phyloP scores from a whole-genome alignment of 148 eudicot genomes.

The Oxyria digyna region DNA sequence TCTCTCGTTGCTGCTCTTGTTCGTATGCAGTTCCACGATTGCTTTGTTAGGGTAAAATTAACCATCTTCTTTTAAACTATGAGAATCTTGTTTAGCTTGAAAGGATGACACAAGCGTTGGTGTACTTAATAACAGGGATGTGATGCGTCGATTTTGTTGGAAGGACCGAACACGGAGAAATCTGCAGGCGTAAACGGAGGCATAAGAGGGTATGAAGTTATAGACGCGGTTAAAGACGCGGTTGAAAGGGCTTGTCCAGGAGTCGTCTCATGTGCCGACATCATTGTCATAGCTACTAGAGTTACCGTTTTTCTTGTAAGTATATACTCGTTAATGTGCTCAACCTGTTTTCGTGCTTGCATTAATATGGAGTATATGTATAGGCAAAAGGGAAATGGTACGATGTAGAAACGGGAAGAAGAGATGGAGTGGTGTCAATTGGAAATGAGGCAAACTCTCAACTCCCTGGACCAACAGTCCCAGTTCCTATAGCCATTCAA shows the following conservation, averaged over 20 bases:
- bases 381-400: constrained; percentile 37
- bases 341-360: no score
- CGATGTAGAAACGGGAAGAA: constrained; percentile 38
- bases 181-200: not conserved
- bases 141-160: constrained; percentile 38
- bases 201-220: not conserved
- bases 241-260: not conserved
- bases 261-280: not conserved
- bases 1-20: constrained; percentile 24
- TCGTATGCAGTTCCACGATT: constrained; percentile 43
- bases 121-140: constrained; percentile 22
- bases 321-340: no score
- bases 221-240: not conserved
- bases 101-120: no score
- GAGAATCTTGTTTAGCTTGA: no score
- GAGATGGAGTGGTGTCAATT: constrained; percentile 31
- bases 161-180: constrained; percentile 17
- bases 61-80: no score
- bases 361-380: not conserved
- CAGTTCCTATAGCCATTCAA: constrained; percentile 18
- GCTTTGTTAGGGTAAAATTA: constrained; percentile 33
- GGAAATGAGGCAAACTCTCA: constrained; percentile 17
- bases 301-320: not conserved
- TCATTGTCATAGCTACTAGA: not conserved
- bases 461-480: constrained; percentile 33